Base-by-base conservation (phyloP, 306 rosid genomes). In the Luffa acutangula region DNA sequence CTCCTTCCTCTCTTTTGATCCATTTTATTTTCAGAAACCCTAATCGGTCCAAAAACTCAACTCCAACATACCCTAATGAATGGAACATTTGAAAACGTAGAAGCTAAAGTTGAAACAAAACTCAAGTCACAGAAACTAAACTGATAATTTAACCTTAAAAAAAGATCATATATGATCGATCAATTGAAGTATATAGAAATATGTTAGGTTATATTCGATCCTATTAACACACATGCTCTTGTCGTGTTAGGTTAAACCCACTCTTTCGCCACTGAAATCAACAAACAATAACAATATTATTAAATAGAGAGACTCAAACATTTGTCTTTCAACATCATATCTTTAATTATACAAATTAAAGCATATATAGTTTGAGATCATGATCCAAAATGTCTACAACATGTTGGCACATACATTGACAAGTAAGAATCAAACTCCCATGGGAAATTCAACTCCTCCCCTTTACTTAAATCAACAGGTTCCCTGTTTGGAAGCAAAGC, bases 401-500 rank as follows among this genome's bases (percentile, higher is more conserved):
- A 79, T 90, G 89, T 87, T 79, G 33, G 72, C 83, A 84, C 25
- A 83, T 80, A 85, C 81, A 88, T 76, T 84, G 92, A 86, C 94
- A 90, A 85, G 78, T 69, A 82, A 79, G 69, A 21, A 71, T 71
- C 57, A 43, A 70, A 21, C 10, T 45, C 45, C 46, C 20, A 17
- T 7, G 12, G 5, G 51, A 37, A 37, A 36, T 39, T 39, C 9
- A 78, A 80, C 52, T 45, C 21, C 71, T 34, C 45, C 71, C 71
- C 21, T 34, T 33, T 33, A 64, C 71, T 64, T 59, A 37, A 49
- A 80, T 81, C 48, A 66, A 77, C 49, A 80, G 91, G 97, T 90
- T 88, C 93, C 96, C 92, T 81, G 57, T 86, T 75, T 84, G 87
- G 94, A 86, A 92, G 90, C 97, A 92, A 92, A 21, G 75, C 80